phyloP scores from a whole-genome alignment of 2,329 filamentous ascomycete species.

The Podosphaera aphanis region DNA sequence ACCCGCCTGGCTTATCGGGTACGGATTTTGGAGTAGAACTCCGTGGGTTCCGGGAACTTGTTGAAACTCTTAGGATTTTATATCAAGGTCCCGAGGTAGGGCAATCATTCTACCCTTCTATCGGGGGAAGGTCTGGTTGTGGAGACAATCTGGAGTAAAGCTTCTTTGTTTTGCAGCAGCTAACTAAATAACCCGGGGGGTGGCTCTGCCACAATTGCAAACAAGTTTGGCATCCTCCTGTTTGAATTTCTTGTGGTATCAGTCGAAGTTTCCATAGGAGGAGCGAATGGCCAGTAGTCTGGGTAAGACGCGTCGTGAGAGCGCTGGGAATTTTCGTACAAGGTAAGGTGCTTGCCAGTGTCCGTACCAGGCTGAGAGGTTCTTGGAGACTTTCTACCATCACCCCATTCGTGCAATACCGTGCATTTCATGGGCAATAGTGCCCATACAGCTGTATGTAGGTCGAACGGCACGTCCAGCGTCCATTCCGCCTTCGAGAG shows the following conservation, averaged over 20 bases:
- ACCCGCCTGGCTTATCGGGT: not conserved
- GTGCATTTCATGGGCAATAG: too few relatives aligned
- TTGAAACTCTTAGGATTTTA: not conserved
- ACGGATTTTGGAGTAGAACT: not conserved
- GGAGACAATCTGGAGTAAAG: too few relatives aligned
- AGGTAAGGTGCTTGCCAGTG: too few relatives aligned
- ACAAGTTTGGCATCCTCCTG: not conserved
- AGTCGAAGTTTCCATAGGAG: not conserved
- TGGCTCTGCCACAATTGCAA: not conserved
- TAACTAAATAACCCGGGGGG: not conserved
- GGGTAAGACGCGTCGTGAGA: not conserved
- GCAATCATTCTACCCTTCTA: too few relatives aligned
- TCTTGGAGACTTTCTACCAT: too few relatives aligned
- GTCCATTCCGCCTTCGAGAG: too few relatives aligned
- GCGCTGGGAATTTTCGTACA: not conserved
- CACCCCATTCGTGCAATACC: too few relatives aligned
- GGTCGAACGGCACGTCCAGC: too few relatives aligned
- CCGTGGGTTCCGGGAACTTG: not conserved
- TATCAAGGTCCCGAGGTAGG: too few relatives aligned
- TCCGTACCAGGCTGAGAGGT: too few relatives aligned
- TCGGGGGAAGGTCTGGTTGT: too few relatives aligned
- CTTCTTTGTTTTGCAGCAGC: not conserved
- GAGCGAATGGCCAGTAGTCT: not conserved
- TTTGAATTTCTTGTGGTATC: not conserved
- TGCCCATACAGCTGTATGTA: too few relatives aligned